Evolutionary conservation across 2,329 filamentous ascomycete species (phyloP).

Genomic region (Fusarium sp.): DNA sequence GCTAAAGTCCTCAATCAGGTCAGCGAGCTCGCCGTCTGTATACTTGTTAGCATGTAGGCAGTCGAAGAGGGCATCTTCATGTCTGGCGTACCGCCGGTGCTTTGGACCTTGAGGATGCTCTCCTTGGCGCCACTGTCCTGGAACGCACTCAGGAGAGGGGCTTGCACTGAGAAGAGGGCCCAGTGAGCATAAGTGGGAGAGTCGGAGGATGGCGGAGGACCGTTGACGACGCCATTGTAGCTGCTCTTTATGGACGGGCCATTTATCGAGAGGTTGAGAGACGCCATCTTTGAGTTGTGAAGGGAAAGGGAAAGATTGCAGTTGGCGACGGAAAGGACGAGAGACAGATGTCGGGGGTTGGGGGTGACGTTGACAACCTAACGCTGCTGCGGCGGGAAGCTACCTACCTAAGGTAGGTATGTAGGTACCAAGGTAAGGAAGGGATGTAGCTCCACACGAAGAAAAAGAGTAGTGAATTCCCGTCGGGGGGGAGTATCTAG

Average conservation of each 20-base stretch:
- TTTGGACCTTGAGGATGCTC: conserved; percentile 93
- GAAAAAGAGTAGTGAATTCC: conserved; percentile 27
- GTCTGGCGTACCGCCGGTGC: conserved; percentile 74
- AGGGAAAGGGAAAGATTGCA: conserved; percentile 34
- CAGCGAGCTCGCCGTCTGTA: conserved; percentile 86
- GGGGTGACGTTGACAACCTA: conserved; percentile 43
- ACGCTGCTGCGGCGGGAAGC: conserved; percentile 44
- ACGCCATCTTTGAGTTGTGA: conserved; percentile 68
- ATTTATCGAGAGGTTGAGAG: conserved; percentile 81
- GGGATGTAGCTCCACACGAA: conserved; percentile 38
- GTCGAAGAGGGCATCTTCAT: background rate
- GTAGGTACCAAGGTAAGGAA: too few species aligned
- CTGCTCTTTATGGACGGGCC: conserved; percentile 86
- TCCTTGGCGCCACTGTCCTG: conserved; percentile 87
- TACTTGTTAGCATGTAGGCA: conserved; percentile 31
- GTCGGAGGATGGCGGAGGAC: conserved; percentile 59
- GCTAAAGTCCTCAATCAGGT: conserved; percentile 94
- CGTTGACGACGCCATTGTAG: conserved; percentile 69
- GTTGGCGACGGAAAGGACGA: conserved; percentile 26
- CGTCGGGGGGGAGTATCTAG: conserved; percentile 1
- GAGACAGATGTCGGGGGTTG: conserved; percentile 35
- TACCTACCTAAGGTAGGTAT: conserved; percentile 19
- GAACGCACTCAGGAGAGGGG: conserved; percentile 91
- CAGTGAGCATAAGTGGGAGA: conserved; percentile 90
- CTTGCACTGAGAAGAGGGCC: conserved; percentile 93